phyloP scores from a whole-genome alignment of 441 rosid genomes.

The Erodium texanum region DNA sequence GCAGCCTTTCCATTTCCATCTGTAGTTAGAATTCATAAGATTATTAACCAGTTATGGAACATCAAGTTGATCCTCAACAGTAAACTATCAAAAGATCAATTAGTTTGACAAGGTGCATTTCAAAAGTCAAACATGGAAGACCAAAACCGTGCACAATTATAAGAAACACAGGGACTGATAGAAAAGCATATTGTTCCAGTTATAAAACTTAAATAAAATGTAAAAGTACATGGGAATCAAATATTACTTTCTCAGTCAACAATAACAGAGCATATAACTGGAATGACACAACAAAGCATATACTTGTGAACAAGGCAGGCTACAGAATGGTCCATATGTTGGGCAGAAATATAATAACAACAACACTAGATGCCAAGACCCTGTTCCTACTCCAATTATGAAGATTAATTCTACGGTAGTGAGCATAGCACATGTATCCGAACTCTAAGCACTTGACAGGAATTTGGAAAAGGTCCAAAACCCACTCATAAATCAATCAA shows the following conservation, averaged over 20 bases:
- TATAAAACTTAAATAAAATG: no score
- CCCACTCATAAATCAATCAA: background rate
- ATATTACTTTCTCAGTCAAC: background rate
- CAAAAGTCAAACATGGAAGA: background rate
- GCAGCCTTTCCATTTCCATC: conserved; percentile 5
- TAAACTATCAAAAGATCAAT: background rate
- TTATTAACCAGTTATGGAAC: background rate
- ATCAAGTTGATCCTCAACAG: background rate
- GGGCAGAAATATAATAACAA: no score
- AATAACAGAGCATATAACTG: no score
- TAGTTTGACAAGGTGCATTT: background rate
- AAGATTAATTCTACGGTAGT: background rate
- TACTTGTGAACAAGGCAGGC: no score
- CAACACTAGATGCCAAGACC: no score
- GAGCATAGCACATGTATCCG: background rate
- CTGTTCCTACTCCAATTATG: background rate
- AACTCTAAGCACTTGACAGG: background rate
- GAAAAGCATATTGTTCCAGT: background rate
- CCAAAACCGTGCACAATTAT: background rate
- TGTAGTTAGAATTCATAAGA: background rate
- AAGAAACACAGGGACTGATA: background rate
- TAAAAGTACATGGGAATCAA: background rate
- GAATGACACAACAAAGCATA: no score
- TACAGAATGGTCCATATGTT: no score
- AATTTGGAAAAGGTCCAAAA: background rate